Base-by-base conservation (phyloP, 352 stramenopile genomes). In the Phytophthora foliorum region DNA sequence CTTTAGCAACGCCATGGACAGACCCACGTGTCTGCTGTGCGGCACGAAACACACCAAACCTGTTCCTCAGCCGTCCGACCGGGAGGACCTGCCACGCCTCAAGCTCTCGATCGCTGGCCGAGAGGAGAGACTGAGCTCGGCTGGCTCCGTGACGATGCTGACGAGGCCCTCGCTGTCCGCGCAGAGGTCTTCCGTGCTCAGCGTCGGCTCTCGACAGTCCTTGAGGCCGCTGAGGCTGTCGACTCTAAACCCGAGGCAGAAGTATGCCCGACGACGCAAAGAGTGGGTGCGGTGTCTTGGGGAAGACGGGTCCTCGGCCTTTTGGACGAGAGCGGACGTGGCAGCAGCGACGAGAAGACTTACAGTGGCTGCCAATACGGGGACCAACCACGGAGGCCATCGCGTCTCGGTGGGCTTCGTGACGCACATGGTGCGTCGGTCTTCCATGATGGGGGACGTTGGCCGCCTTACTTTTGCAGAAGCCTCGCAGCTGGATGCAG, bases 231-330 rank as follows among this genome's bases (percentile, higher is more conserved):
- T 92, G 46, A 50, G 83, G 3, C 74, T 92, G 10, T 90, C 76
- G 27, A 88, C 69, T 9, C 74, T 94, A 10, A 94, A 94, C 51
- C 69, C 82, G 4, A 78, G 86, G n/a, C 86, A 94, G 48, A 83
- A 82, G 27, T 94, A 94, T 62, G 86, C 86, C 4, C 75, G 81
- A 58, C 86, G 91, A 63, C 84, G 88, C 19, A 93, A 96, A 36
- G 86, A 96, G 52, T 96, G 88, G 88, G 76, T 91, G 10, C 81
- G 88, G 21, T 81, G 77, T 59, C 67, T 93, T 16, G 84, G 77
- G 6, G 61, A 81, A 11, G 77, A 94, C 45, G 88, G 88, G n/a
- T 53, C 63, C 9, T 83, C 79, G 1, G 82, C 84, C 2, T 90
- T 86, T 61, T 96, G 88, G 88, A 85, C 84, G 4, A 75, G 86